Percentiles rank a stretch among this genome's conserved stretches.
These are phyloP conservation scores for Rhizopogon salebrosus DNA, from an alignment of 768 basidiomycete species.

Conservation along the genomic window DNA sequence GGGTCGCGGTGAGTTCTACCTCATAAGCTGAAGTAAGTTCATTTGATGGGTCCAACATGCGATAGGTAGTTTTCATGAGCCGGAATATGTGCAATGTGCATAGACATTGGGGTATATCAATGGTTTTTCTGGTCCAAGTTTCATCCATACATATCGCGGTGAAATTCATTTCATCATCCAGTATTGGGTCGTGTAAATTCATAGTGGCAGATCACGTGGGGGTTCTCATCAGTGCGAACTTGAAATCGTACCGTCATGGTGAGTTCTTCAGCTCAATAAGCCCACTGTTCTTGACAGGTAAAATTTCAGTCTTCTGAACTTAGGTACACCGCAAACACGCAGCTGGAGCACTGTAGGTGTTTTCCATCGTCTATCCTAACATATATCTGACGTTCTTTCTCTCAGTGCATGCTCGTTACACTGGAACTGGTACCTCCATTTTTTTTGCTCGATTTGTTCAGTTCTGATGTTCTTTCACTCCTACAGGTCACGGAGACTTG, in stretches of 20 bases:
- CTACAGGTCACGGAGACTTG: constrained; percentile 86
- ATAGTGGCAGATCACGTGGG: too few relatives aligned
- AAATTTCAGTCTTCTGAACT: constrained; percentile 75
- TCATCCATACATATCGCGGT: too few relatives aligned
- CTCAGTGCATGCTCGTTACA: constrained; percentile 91
- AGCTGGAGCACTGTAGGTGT: constrained; percentile 84
- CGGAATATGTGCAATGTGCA: not conserved
- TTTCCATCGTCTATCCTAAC: not conserved
- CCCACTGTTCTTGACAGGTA: not conserved
- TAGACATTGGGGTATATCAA: too few relatives aligned
- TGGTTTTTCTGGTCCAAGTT: too few relatives aligned
- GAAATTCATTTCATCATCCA: too few relatives aligned
- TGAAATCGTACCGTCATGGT: constrained; percentile 17
- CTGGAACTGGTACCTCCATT: constrained; percentile 75
- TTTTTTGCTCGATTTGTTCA: not conserved
- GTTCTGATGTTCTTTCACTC: constrained; percentile 9
- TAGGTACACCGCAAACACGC: constrained; percentile 93
- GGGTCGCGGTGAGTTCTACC: not conserved
- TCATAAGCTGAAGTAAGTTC: not conserved
- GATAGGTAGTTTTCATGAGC: not conserved
- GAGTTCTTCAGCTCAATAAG: constrained; percentile 4
- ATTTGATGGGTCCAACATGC: not conserved
- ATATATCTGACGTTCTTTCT: constrained; percentile 11
- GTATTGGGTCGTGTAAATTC: too few relatives aligned
- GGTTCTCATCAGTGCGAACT: too few relatives aligned